Evolutionary conservation across 1,284 basidiomycete genomes (phyloP), one percentile per base, ranked within the genome.

Genomic region (Tilletia setariae): DNA sequence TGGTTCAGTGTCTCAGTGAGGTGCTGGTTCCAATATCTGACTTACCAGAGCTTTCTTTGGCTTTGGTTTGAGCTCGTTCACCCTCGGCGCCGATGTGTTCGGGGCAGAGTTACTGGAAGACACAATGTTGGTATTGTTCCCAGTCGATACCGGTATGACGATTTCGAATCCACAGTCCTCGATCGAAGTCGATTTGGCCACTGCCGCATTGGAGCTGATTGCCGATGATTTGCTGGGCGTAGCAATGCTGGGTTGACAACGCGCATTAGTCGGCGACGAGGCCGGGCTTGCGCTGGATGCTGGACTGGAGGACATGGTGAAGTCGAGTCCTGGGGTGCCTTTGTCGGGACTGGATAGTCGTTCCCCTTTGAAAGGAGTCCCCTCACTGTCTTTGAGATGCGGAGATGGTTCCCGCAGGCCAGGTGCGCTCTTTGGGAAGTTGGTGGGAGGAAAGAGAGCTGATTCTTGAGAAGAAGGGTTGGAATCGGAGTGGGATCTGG

Each of bases 21-120:
- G 21, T 7, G 51, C 51, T 53, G 35, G 6, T 40, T 4, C 4
- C 23, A 3, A 23, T 23, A 23, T 53, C 28, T 19, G 32, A 65
- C 74, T 47, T 74, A 69, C 63, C 59, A 71, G 70, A 23, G 21
- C 46, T 16, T 49, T 53, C 68, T 76, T 73, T 49, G 76, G 73
- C 13, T 76, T 72, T 23, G 35, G 35, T 40, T 40, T 40, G 35
- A 40, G 35, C 35, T 40, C 35, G 35, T 40, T 40, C 35, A 40
- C 35, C 11, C 11, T 40, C 11, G 35, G 35, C 6, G 35, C 35
- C 4, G 35, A 4, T 40, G 35, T 40, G 35, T 11, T 40, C 11
- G 35, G 11, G 35, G 35, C 35, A 40, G 35, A 11, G 35, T 4
- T 40, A 6, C 6, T 6, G 6, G 35, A 40, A 40, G 35, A 11